Evolutionary conservation across 202 grass and related monocot genomes (phyloP).

Genomic region (Schoenoplectus triqueter): DNA sequence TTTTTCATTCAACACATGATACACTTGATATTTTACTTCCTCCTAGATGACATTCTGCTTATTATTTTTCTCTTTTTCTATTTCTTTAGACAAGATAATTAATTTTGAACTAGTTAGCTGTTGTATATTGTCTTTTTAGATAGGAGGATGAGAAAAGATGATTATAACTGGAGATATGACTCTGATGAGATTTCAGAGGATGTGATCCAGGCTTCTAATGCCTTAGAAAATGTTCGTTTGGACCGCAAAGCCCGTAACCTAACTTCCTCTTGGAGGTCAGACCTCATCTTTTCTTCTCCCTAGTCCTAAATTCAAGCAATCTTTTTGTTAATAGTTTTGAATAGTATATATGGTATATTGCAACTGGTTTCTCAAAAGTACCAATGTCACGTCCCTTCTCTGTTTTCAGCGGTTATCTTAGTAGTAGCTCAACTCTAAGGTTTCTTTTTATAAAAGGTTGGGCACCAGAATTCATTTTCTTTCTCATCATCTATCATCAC

Average conservation of each 20-base stretch:
- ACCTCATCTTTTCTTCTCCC: neutral
- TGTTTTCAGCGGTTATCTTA: neutral
- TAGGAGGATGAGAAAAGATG: constrained; percentile 74
- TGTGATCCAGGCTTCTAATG: constrained; percentile 68
- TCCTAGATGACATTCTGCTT: neutral
- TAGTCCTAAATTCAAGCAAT: neutral
- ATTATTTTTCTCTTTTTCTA: neutral
- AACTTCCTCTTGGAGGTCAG: constrained; percentile 83
- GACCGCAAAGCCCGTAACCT: constrained; percentile 81
- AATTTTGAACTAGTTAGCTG: neutral
- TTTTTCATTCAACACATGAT: neutral
- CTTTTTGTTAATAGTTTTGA: neutral
- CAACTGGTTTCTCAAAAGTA: neutral
- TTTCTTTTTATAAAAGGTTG: neutral
- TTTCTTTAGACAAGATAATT: neutral
- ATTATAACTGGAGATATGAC: constrained; percentile 91
- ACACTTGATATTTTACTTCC: neutral
- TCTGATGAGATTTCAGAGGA: constrained; percentile 83
- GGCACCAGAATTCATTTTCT: no score
- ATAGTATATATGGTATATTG: neutral
- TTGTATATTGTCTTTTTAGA: constrained; percentile 42
- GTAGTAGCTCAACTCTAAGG: neutral
- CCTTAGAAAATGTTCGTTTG: constrained; percentile 81
- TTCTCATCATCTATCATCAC: no score
- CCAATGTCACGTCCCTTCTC: no score